Evolutionary conservation across 805 yeast genomes (phyloP).

Genomic region (Yarrowia hollandica): DNA sequence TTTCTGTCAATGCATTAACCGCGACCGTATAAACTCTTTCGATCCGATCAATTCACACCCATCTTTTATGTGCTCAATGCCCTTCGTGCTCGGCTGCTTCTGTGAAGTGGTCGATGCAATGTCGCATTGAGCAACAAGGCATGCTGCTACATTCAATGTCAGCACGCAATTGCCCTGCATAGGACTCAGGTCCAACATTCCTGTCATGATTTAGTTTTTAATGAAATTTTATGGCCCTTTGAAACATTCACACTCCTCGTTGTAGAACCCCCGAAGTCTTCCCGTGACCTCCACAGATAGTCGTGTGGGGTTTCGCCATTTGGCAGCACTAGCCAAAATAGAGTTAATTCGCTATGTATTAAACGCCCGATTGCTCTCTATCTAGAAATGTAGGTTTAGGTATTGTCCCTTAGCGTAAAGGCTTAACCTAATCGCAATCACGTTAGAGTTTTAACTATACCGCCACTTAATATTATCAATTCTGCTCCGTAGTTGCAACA

Average conservation of each 20-base stretch:
- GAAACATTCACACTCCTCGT: too few species aligned
- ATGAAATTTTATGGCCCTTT: not conserved
- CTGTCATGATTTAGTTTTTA: not conserved
- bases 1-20: not conserved
- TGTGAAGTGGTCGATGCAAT: not conserved
- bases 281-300: too few species aligned
- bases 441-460: not conserved
- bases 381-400: conserved; percentile 1
- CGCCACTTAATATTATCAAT: too few species aligned
- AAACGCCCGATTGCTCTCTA: conserved; percentile 26
- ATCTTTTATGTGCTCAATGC: not conserved
- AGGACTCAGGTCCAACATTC: not conserved
- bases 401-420: not conserved
- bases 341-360: not conserved
- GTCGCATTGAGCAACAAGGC: conserved; percentile 2
- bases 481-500: too few species aligned
- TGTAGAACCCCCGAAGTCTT: too few species aligned
- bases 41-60: not conserved
- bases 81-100: not conserved
- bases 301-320: conserved; percentile 12
- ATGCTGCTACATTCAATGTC: not conserved
- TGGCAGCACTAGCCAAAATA: not conserved
- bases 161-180: not conserved
- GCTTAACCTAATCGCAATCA: not conserved
- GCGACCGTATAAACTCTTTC: not conserved